A percentile compares a stretch with the other conserved stretches of the same genome.
Evolutionary conservation across 306 rosid species (phyloP).

Genomic region (Trifolium repens): DNA sequence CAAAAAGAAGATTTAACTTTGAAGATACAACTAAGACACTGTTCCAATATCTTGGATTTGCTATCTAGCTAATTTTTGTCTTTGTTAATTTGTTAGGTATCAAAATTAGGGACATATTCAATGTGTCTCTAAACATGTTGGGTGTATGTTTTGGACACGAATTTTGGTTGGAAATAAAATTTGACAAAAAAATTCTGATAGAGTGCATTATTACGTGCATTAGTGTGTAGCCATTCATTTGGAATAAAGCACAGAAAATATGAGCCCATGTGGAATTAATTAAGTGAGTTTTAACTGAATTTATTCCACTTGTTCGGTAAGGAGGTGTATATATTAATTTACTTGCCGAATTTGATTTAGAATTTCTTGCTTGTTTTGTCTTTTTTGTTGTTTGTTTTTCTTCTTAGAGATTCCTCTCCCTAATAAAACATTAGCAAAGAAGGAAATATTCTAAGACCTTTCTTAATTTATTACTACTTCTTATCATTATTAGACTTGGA

Average conservation of each 20-base stretch:
- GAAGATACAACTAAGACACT: conserved; percentile 35
- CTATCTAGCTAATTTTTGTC: conserved; percentile 33
- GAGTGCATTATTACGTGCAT: conserved; percentile 10
- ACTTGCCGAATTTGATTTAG: neutral
- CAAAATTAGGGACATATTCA: conserved; percentile 38
- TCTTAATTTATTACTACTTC: too few relatives aligned
- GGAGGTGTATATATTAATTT: neutral
- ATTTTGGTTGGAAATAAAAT: neutral
- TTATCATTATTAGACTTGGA: too few relatives aligned
- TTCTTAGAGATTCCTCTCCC: neutral
- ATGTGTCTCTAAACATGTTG: conserved; percentile 44
- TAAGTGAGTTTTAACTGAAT: conserved; percentile 23
- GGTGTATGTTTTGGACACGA: conserved; percentile 26
- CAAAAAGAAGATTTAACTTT: conserved; percentile 32
- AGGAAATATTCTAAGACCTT: neutral
- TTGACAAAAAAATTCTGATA: conserved; percentile 1
- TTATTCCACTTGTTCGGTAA: conserved; percentile 41
- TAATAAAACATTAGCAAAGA: neutral
- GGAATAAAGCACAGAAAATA: conserved; percentile 30
- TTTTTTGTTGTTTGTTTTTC: neutral
- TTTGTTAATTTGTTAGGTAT: conserved; percentile 19
- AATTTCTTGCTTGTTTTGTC: neutral
- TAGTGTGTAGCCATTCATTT: conserved; percentile 18
- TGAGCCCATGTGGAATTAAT: conserved; percentile 39
- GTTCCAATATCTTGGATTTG: conserved; percentile 30